Conservation (phyloP, 2,329 filamentous ascomycete species). For the Anthostomella pinea region DNA sequence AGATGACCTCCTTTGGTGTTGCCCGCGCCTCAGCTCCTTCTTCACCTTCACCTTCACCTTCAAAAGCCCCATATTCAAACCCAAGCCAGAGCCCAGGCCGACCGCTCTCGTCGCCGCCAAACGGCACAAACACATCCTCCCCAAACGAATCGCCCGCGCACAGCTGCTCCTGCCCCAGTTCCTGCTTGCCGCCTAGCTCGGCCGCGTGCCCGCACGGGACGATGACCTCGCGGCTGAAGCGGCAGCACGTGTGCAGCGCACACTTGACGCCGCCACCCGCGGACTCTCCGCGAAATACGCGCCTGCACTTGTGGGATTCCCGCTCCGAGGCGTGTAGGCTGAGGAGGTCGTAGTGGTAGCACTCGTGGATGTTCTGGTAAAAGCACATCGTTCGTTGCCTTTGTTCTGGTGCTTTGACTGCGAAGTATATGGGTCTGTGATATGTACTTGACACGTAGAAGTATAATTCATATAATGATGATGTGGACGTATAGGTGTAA, state of each 20-base stretch:
- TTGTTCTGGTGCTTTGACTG: not conserved
- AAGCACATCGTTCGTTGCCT: constrained; percentile 11
- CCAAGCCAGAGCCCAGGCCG: too few species aligned
- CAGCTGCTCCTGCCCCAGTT: not conserved
- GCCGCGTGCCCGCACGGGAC: not conserved
- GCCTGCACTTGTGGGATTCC: constrained; percentile 6
- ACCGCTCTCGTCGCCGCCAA: not conserved
- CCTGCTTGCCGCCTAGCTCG: not conserved
- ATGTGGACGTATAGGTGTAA: too few species aligned
- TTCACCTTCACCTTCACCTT: too few species aligned
- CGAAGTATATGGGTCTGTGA: not conserved
- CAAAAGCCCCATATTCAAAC: too few species aligned
- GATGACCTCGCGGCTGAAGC: constrained; percentile 6
- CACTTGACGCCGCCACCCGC: constrained; percentile 9
- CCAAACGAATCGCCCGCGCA: constrained; percentile 1
- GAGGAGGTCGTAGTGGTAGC: constrained; percentile 11
- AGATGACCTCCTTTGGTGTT: too few species aligned
- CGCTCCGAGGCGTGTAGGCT: constrained; percentile 5
- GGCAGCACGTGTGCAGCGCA: constrained; percentile 12
- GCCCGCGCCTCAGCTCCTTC: too few species aligned
- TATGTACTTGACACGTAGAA: too few species aligned
- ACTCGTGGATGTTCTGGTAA: constrained; percentile 12
- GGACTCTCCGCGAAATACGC: not conserved
- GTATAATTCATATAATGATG: constrained; percentile 1
- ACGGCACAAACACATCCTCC: constrained; percentile 12